Conservation (phyloP, 129 eudicot species). For the Ambrosia trifida region DNA sequence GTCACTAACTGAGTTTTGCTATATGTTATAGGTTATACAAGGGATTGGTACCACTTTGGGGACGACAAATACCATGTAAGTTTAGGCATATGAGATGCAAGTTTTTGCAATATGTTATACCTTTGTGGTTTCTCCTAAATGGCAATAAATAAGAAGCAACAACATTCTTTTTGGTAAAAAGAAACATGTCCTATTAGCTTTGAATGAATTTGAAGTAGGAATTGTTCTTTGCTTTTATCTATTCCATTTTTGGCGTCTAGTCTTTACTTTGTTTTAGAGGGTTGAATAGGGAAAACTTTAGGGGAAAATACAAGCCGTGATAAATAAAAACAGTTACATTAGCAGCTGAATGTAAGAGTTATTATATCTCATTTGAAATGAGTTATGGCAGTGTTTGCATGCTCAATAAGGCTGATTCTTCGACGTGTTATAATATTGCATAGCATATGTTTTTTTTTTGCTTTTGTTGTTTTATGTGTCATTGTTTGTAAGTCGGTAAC, state of each 20-base stretch:
- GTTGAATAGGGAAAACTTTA: background rate
- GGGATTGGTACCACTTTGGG: slow-evolving; percentile 93
- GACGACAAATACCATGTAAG: slow-evolving; percentile 93
- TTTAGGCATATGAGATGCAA: slow-evolving; percentile 18
- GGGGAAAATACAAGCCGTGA: background rate
- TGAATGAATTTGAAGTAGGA: background rate
- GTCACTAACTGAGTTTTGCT: slow-evolving; percentile 3
- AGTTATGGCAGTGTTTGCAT: background rate
- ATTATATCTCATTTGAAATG: background rate
- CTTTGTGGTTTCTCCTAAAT: background rate
- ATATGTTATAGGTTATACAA: slow-evolving; percentile 58
- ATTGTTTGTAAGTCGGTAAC: background rate
- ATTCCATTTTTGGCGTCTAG: background rate
- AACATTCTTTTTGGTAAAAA: too few relatives aligned
- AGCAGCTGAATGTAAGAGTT: background rate
- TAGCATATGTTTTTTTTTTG: background rate
- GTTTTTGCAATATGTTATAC: background rate
- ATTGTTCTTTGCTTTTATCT: background rate
- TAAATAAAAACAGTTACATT: background rate
- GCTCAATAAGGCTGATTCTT: background rate
- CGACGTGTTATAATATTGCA: background rate
- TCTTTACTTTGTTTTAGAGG: background rate
- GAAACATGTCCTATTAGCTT: background rate
- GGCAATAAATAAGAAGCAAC: too few relatives aligned
- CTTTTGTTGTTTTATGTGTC: background rate